These are phyloP conservation scores for Rhododendron williamsianum DNA, from an alignment of 148 eudicot species.

Conservation along the genomic window DNA sequence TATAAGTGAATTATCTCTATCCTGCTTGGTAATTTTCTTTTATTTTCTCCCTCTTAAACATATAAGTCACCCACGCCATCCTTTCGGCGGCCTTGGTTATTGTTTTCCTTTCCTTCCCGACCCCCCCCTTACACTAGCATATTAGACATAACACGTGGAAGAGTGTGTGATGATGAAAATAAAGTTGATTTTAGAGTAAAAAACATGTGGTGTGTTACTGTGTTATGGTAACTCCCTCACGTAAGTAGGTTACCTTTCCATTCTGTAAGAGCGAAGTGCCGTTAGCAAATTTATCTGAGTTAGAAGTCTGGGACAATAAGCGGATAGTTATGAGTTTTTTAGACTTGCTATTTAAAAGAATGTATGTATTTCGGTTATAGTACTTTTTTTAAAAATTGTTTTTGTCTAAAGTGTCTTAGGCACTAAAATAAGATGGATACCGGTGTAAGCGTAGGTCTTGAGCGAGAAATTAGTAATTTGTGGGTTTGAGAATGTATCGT, in stretches of 20 bases:
- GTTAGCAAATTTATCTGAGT: no score
- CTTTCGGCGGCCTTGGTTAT: background rate
- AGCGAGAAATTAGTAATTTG: background rate
- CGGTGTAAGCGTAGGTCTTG: background rate
- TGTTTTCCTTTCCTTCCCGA: no score
- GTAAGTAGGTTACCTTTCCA: no score
- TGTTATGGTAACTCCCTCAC: no score
- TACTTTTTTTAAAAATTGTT: no score
- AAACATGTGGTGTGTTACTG: no score
- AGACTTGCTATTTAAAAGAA: background rate
- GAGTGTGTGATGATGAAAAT: background rate
- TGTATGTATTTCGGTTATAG: background rate
- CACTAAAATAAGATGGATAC: background rate
- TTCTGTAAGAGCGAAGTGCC: background rate
- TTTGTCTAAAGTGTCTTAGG: background rate
- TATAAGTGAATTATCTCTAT: background rate
- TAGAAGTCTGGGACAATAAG: background rate
- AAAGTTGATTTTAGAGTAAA: background rate
- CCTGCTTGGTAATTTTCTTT: background rate
- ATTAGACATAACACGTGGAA: background rate
- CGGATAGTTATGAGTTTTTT: background rate
- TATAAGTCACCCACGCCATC: background rate
- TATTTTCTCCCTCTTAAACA: background rate
- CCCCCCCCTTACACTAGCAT: background rate
- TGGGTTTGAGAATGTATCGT: background rate